phyloP scores from a whole-genome alignment of 139 green algal species.

The Tetradesmus obliquus region DNA sequence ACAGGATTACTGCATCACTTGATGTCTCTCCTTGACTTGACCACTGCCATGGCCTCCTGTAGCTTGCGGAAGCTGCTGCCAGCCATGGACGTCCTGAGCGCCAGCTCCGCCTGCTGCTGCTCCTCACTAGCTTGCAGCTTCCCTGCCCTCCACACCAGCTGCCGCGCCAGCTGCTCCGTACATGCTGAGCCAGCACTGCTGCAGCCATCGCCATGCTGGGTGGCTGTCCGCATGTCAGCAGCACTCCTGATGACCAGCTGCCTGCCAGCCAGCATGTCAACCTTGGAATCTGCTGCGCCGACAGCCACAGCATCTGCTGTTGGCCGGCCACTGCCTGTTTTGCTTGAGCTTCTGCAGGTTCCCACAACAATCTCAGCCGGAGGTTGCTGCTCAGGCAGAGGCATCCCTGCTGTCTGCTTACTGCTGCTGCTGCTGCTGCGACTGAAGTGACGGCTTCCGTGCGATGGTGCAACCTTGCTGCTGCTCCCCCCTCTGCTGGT shows the following conservation, averaged over 20 bases:
- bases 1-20: neutral
- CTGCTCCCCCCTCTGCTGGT: neutral
- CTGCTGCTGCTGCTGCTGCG: neutral
- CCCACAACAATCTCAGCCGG: neutral
- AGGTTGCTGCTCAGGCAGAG: neutral
- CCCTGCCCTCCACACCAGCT: neutral
- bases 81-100: slow-evolving; percentile 12
- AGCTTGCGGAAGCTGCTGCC: slow-evolving; percentile 24
- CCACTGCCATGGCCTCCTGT: neutral
- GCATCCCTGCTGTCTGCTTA: neutral
- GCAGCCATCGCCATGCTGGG: neutral
- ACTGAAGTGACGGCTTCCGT: neutral
- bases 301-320: neutral
- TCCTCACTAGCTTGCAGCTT: neutral
- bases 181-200: neutral
- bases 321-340: neutral
- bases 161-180: neutral
- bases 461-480: neutral
- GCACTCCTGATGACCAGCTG: slow-evolving; percentile 13
- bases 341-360: neutral
- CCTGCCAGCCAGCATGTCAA: neutral
- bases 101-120: neutral
- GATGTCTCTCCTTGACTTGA: neutral
- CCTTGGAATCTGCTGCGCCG: neutral
- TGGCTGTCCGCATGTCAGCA: slow-evolving; percentile 3